Conservation (phyloP, 2,329 filamentous ascomycete genomes). For the Aspergillus amoenus region DNA sequence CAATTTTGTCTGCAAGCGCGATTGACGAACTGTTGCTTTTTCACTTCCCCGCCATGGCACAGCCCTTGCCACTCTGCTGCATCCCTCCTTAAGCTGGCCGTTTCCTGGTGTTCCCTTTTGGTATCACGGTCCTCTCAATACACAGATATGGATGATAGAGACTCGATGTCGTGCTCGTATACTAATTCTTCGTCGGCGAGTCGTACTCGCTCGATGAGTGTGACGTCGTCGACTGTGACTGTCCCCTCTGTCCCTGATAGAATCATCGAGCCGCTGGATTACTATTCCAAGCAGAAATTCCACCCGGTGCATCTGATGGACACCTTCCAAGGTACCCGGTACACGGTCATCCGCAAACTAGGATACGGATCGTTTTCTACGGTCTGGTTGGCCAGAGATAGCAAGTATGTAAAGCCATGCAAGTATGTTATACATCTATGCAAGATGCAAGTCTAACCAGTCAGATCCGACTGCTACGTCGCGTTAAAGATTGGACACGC, state of each 20-base stretch:
- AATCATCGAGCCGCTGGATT: neutral
- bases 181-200: neutral
- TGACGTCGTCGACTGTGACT: neutral
- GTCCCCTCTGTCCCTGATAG: neutral
- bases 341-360: neutral
- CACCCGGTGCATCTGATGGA: constrained; percentile 1
- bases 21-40: neutral
- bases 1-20: neutral
- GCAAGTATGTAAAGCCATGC: neutral
- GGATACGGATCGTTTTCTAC: constrained; percentile 1
- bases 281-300: neutral
- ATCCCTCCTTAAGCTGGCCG: too few relatives aligned
- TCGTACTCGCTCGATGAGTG: neutral
- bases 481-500: constrained; percentile 1
- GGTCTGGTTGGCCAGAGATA: neutral
- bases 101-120: neutral
- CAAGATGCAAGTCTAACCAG: neutral
- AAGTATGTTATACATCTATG: neutral
- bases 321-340: neutral
- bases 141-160: neutral
- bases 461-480: neutral
- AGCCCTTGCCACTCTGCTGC: neutral
- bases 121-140: neutral
- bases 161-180: neutral
- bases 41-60: neutral